Evolutionary conservation across 257 asterid genomes (phyloP).

Genomic region (Jacaranda copaia): DNA sequence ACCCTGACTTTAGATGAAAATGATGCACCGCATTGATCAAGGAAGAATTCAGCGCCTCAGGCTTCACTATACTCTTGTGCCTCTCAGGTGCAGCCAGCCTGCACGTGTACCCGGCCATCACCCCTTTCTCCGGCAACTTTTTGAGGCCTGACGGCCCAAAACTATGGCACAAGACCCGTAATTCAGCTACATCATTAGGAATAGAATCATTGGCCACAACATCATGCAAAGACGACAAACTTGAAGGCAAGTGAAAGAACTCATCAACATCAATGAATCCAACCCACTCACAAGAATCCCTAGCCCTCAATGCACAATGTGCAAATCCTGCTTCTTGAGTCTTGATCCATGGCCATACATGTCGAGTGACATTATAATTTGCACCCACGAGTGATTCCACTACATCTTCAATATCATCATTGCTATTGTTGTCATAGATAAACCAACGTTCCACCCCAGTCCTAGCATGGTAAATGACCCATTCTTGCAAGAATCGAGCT

Average conservation of each 20-base stretch:
- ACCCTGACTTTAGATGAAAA: constrained; percentile 60
- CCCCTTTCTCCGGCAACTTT: constrained; percentile 56
- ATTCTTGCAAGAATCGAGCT: constrained; percentile 66
- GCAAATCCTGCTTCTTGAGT: constrained; percentile 86
- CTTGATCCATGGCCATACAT: constrained; percentile 88
- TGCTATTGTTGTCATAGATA: constrained; percentile 77
- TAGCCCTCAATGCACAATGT: constrained; percentile 72
- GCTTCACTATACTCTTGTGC: constrained; percentile 82
- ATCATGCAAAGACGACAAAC: constrained; percentile 31
- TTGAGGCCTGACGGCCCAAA: constrained; percentile 80
- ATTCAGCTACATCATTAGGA: constrained; percentile 49
- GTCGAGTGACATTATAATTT: constrained; percentile 47
- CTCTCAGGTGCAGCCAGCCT: constrained; percentile 66
- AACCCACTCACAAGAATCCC: constrained; percentile 74
- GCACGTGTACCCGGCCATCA: constrained; percentile 76
- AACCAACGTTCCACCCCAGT: constrained; percentile 77
- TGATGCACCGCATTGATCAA: constrained; percentile 79
- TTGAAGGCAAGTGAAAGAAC: constrained; percentile 60
- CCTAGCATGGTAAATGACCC: constrained; percentile 65
- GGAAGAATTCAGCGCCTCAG: constrained; percentile 58
- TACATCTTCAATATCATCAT: constrained; percentile 50
- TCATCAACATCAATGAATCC: constrained; percentile 87
- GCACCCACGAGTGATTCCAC: constrained; percentile 36
- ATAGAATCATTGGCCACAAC: constrained; percentile 36
- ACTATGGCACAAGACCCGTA: constrained; percentile 57